A percentile compares a stretch with the other conserved stretches of the same genome.
phyloP scores from a whole-genome alignment of 1,284 basidiomycete genomes.

The Puccinia hordei region DNA sequence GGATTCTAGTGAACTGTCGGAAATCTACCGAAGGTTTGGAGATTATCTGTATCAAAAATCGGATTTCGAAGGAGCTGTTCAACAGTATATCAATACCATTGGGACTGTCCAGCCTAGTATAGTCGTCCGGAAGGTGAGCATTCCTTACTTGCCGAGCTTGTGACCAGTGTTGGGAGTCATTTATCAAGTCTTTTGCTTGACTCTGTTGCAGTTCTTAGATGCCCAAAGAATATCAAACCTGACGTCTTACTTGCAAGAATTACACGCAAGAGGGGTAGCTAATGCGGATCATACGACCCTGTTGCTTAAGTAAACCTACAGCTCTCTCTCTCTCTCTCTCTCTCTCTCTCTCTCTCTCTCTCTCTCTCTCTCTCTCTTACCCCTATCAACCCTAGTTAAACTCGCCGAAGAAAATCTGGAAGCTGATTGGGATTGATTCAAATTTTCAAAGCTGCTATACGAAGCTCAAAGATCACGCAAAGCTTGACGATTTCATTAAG shows the following conservation, averaged over 20 bases:
- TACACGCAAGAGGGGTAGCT: slow-evolving; percentile 83
- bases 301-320: slow-evolving; percentile 67
- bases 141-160: not conserved
- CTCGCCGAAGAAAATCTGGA: not conserved
- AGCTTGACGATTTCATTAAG: slow-evolving; percentile 89
- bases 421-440: not conserved
- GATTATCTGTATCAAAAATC: slow-evolving; percentile 88
- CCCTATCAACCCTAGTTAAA: too few species aligned
- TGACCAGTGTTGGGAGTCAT: not conserved
- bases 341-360: too few species aligned
- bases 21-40: slow-evolving; percentile 84
- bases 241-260: slow-evolving; percentile 90
- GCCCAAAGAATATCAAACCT: slow-evolving; percentile 93
- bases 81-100: slow-evolving; percentile 86
- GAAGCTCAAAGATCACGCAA: slow-evolving; percentile 85
- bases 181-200: not conserved
- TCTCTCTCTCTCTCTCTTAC: too few species aligned
- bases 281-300: slow-evolving; percentile 97
- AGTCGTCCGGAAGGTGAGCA: slow-evolving; percentile 85
- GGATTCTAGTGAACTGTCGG: slow-evolving; percentile 68
- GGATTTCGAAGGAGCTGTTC: slow-evolving; percentile 90
- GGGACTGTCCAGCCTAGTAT: slow-evolving; percentile 88
- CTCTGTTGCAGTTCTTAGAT: slow-evolving; percentile 77
- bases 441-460: slow-evolving; percentile 72
- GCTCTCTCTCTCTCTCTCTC: slow-evolving; percentile 1